Evolutionary conservation across 2,329 filamentous ascomycete species (phyloP).

Genomic region (Alternaria sp.): DNA sequence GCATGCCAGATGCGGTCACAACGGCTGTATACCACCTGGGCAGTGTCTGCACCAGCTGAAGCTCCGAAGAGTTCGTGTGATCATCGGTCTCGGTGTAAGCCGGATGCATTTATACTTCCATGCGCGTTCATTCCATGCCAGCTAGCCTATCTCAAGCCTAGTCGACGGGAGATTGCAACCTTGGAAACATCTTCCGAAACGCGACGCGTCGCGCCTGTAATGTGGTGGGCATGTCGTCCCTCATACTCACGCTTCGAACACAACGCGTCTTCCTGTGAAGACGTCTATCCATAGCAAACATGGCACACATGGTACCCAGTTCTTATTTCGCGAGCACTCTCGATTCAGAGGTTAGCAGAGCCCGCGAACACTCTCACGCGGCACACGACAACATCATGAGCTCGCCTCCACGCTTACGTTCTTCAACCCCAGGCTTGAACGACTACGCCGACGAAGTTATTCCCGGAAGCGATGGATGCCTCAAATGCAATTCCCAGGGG

Average conservation of each 20-base stretch:
- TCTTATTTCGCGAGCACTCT: neutral
- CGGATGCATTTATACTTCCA: neutral
- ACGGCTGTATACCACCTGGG: neutral
- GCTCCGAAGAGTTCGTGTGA: neutral
- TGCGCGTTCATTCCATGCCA: neutral
- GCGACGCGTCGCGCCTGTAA: neutral
- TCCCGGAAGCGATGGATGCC: neutral
- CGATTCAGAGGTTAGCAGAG: accelerated
- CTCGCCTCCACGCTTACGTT: neutral
- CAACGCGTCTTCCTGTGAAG: neutral
- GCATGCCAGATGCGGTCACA: neutral
- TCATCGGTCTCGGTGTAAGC: neutral
- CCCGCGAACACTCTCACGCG: neutral
- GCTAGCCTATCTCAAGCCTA: neutral
- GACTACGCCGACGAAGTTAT: neutral
- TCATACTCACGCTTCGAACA: neutral
- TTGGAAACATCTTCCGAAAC: neutral
- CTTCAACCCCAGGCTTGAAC: neutral
- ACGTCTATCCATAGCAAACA: neutral
- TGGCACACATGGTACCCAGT: neutral
- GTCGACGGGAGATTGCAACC: too few relatives aligned
- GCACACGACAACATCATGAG: neutral
- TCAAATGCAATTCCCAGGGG: neutral
- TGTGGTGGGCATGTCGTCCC: neutral
- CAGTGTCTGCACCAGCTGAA: neutral